Evolutionary conservation across 768 basidiomycete species (phyloP).

Genomic region (Mycena maculata): DNA sequence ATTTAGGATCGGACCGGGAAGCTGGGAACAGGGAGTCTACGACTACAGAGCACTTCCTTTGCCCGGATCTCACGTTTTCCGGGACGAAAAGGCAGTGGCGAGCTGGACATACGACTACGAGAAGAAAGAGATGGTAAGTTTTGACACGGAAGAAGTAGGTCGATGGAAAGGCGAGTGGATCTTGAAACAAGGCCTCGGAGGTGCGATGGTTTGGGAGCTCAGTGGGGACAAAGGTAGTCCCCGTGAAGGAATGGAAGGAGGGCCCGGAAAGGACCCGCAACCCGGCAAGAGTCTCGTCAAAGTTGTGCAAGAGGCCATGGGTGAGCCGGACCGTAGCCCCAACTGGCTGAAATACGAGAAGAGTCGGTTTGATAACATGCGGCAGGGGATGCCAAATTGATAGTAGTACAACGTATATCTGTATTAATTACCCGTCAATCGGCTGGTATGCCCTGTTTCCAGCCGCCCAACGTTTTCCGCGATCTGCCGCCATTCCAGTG

Average conservation of each 20-base stretch:
- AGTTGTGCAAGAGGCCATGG: constrained; percentile 84
- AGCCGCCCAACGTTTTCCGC: constrained; percentile 79
- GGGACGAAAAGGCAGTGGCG: constrained; percentile 75
- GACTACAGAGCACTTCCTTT: constrained; percentile 93
- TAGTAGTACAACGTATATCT: constrained; percentile 15
- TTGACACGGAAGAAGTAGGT: constrained; percentile 77
- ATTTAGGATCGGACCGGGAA: constrained; percentile 74
- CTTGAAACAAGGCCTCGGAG: constrained; percentile 77
- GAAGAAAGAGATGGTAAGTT: constrained; percentile 85
- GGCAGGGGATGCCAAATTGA: constrained; percentile 65
- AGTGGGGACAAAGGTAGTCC: constrained; percentile 83
- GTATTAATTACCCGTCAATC: constrained; percentile 40
- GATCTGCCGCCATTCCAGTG: constrained; percentile 72
- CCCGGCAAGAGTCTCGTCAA: constrained; percentile 78
- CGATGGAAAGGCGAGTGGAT: constrained; percentile 87
- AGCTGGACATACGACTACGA: constrained; percentile 87
- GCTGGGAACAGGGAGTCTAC: constrained; percentile 92
- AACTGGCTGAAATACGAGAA: constrained; percentile 88
- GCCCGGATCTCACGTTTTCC: constrained; percentile 71
- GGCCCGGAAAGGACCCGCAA: constrained; percentile 79
- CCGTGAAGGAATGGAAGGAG: constrained; percentile 80
- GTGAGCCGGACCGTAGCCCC: constrained; percentile 68
- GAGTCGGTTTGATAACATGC: constrained; percentile 86
- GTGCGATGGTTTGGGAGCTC: constrained; percentile 96
- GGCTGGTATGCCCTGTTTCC: constrained; percentile 75